A percentile compares a stretch with the other conserved stretches of the same genome.
These are phyloP conservation scores for Amylostereum areolatum DNA, from an alignment of 1,284 basidiomycete genomes.

Conservation along the genomic window DNA sequence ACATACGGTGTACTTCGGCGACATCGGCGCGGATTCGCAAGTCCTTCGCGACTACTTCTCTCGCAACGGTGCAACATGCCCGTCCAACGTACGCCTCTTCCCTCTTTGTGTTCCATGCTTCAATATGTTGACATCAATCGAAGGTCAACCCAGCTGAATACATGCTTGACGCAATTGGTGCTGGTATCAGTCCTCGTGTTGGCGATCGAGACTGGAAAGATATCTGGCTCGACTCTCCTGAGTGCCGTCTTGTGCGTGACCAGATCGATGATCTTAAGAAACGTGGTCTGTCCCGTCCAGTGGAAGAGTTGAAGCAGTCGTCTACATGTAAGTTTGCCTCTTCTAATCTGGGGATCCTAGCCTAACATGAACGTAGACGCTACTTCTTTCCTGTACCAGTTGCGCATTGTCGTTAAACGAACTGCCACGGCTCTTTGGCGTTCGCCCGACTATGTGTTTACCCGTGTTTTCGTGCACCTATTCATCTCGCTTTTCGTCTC, in stretches of 20 bases:
- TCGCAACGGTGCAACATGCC: conserved; percentile 57
- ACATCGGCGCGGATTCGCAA: conserved; percentile 62
- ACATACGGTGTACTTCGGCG: conserved; percentile 75
- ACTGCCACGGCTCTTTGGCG: conserved; percentile 80
- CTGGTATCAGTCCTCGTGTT: conserved; percentile 59
- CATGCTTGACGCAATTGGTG: conserved; percentile 71
- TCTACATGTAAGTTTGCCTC: conserved; percentile 37
- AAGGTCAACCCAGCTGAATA: conserved; percentile 39
- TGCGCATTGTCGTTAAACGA: conserved; percentile 67
- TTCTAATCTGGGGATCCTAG: conserved; percentile 42
- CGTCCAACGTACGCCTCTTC: conserved; percentile 45
- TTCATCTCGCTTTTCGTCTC: conserved; percentile 80
- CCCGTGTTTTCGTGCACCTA: conserved; percentile 72
- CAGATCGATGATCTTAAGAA: conserved; percentile 34
- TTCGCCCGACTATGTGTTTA: conserved; percentile 81
- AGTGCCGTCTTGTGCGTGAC: conserved; percentile 23
- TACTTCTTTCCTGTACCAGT: conserved; percentile 75
- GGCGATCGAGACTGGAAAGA: conserved; percentile 75
- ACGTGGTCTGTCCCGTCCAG: conserved; percentile 28
- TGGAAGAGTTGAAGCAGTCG: conserved; percentile 29
- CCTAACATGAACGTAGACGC: conserved; percentile 49
- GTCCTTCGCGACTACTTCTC: conserved; percentile 68
- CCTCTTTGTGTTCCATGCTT: not conserved
- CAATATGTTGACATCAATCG: not conserved
- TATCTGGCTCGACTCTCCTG: conserved; percentile 52